phyloP scores from a whole-genome alignment of 352 stramenopile genomes.

The Phytophthora sansomeana region DNA sequence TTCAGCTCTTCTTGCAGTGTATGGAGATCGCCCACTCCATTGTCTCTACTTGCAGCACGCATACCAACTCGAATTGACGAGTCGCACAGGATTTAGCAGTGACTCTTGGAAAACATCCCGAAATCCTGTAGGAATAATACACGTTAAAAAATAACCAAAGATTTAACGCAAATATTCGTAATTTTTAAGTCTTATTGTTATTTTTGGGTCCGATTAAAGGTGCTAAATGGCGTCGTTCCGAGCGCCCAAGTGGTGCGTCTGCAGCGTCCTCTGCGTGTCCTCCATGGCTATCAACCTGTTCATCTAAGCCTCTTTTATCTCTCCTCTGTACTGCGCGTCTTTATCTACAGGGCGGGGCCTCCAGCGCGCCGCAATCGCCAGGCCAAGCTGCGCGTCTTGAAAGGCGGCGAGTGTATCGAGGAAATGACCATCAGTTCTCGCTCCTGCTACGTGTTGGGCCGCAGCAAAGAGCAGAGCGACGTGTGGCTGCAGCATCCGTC shows the following conservation, averaged over 20 bases:
- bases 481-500: constrained; percentile 81
- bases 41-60: constrained; percentile 20
- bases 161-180: neutral
- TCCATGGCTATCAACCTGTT: neutral
- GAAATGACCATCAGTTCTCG: constrained; percentile 52
- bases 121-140: no score
- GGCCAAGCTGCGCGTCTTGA: constrained; percentile 60
- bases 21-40: constrained; percentile 42
- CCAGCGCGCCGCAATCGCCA: constrained; percentile 53
- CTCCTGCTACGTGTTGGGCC: constrained; percentile 76
- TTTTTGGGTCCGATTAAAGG: neutral
- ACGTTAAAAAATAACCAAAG: no score
- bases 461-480: constrained; percentile 81
- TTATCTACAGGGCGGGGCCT: constrained; percentile 51
- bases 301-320: neutral
- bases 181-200: neutral
- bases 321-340: neutral
- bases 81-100: constrained; percentile 17
- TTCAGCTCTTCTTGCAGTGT: constrained; percentile 83
- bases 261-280: neutral
- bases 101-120: constrained; percentile 8
- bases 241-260: constrained; percentile 33
- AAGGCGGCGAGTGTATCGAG: constrained; percentile 56
- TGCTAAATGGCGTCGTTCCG: constrained; percentile 21
- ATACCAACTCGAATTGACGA: constrained; percentile 28